Base-by-base conservation (phyloP, 208 protist genomes). In the Vickermania spadyakhi region DNA sequence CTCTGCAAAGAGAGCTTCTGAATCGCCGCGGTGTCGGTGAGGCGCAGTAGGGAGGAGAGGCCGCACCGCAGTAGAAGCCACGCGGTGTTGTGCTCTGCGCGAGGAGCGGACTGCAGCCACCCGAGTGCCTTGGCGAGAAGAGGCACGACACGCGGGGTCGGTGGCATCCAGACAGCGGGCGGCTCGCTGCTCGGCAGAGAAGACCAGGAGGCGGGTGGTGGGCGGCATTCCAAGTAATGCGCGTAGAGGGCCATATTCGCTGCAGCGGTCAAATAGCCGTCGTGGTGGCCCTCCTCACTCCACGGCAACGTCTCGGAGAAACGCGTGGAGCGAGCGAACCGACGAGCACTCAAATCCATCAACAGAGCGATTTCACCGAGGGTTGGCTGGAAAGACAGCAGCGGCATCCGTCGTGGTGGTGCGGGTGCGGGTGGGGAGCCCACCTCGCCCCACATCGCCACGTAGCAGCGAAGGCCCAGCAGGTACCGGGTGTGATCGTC, bases 281-380 rank as follows among this genome's bases (percentile, higher is more conserved):
- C 88, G 61, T 72, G 84, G 25, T 77, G 64, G 1, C 88, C 88
- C 56, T 94, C 82, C 67, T 91, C 88, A 64, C 81, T 94, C 80
- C 84, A 92, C 25, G 68, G 74, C 18, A 91, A 76, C 2, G 61
- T 29, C 5, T 62, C 58, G 23, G 84, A 94, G 31, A 91, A 73
- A 14, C 71, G 66, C 30, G 59, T 66, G 5, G 77, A 68, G 31
- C 59, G 57, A 2, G 78, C 66, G 63, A 91, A 94, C 1, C 66
- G 59, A 22, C 26, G 55, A 13, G 65, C 28, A 51, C 82, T 90
- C 55, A 49, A 42, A 18, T 61, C 27, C 53, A 94, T 79, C 31
- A 90, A 57, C 1, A 64, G 55, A 2, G 73, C 57, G 51, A 84
- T 69, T 27, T 59, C 69, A 5, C 11, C 75, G 11, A 60, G 29